Evolutionary conservation across 2,329 filamentous ascomycete genomes (phyloP).

Genomic region (Chrysoporthe cubensis): DNA sequence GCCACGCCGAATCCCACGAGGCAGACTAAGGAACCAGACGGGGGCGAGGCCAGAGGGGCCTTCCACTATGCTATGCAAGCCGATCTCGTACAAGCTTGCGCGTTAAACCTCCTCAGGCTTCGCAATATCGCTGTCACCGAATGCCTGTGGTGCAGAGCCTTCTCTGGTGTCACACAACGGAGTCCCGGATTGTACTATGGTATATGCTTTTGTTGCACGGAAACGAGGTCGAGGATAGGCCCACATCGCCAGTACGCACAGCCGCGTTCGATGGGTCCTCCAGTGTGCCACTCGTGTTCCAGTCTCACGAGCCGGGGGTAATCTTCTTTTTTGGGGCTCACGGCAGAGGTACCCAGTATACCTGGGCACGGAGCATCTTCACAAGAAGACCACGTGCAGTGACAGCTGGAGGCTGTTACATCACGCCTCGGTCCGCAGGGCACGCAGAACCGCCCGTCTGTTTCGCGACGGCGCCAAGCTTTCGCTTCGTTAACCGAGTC

Average conservation of each 20-base stretch:
- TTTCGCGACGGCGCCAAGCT: slow-evolving; percentile 3
- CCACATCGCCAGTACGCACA: slow-evolving; percentile 2
- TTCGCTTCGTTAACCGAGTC: slow-evolving; percentile 3
- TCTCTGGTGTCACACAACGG: neutral
- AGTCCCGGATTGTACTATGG: neutral
- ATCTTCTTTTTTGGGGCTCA: neutral
- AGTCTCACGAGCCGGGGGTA: neutral
- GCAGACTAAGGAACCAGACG: neutral
- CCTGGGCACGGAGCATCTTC: neutral
- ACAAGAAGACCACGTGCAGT: neutral
- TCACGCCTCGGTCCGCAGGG: neutral
- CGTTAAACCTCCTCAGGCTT: neutral
- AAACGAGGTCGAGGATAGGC: neutral
- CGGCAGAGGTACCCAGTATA: neutral
- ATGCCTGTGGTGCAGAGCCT: neutral
- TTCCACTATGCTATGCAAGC: neutral
- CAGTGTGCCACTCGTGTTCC: neutral
- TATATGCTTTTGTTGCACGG: neutral
- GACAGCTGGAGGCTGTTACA: neutral
- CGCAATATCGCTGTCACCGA: neutral
- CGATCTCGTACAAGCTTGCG: too few species aligned
- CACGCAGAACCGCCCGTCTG: neutral
- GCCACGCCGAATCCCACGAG: neutral
- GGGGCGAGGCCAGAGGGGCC: too few species aligned
- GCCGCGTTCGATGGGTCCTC: neutral